Conservation (phyloP, 176 grass and related monocot genomes). For the Aegilops longissima region DNA sequence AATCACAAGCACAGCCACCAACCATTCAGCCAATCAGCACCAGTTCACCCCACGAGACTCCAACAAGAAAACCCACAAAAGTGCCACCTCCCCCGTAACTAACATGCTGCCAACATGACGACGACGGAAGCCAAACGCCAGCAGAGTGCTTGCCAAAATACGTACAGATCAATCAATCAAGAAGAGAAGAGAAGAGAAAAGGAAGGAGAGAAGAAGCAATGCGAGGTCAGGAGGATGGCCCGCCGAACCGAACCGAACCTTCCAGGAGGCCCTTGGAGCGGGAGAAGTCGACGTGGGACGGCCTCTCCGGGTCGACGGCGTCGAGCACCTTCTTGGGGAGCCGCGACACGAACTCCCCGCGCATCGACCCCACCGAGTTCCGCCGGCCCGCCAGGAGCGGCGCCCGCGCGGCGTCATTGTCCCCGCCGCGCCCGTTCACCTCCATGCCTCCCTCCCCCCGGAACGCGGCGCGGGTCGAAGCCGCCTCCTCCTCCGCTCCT, state of each 20-base stretch:
- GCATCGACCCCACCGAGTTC: conserved; percentile 68
- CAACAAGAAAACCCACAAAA: background rate
- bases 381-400: conserved; percentile 51
- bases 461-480: background rate
- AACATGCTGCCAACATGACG: background rate
- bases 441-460: conserved; percentile 20
- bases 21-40: background rate
- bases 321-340: conserved; percentile 80
- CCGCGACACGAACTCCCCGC: conserved; percentile 66
- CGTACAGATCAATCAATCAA: background rate
- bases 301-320: conserved; percentile 68
- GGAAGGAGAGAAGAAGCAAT: background rate
- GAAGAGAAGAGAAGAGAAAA: background rate
- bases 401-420: conserved; percentile 33
- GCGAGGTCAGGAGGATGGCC: background rate
- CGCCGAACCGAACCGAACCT: conserved; percentile 45
- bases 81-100: background rate
- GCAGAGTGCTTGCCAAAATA: background rate
- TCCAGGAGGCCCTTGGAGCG: conserved; percentile 54
- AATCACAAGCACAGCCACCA: background rate
- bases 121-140: background rate
- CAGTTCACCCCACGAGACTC: background rate
- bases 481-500: background rate
- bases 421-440: conserved; percentile 24
- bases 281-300: conserved; percentile 68